Conservation (phyloP, 768 basidiomycete species). For the Pleurotus platypus region DNA sequence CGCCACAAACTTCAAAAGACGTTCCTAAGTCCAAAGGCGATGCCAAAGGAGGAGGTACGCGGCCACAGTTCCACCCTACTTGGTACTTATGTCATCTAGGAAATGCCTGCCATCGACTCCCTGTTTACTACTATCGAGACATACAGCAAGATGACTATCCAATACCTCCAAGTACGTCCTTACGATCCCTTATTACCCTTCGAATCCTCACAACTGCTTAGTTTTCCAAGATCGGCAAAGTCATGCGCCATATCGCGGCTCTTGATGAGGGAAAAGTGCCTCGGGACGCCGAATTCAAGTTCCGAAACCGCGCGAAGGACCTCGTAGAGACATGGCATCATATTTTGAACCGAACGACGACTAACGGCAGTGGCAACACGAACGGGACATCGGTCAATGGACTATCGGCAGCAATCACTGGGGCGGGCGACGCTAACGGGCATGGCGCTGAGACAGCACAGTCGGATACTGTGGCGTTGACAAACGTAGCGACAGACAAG, state of each 20-base stretch:
- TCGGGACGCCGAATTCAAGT: conserved; percentile 58
- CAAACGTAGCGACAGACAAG: conserved; percentile 22
- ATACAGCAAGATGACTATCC: conserved; percentile 74
- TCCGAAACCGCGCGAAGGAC: conserved; percentile 64
- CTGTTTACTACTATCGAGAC: conserved; percentile 75
- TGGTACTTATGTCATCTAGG: conserved; percentile 36
- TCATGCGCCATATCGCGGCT: conserved; percentile 82
- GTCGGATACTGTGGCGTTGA: conserved; percentile 8
- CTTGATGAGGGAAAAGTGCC: conserved; percentile 56
- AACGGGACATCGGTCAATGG: not conserved
- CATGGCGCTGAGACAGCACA: conserved; percentile 12
- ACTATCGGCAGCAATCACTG: too few species aligned
- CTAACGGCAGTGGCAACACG: not conserved
- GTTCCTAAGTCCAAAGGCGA: conserved; percentile 63
- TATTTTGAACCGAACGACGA: conserved; percentile 34
- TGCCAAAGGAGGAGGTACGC: conserved; percentile 65
- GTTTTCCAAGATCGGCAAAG: conserved; percentile 83
- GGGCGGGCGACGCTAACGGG: not conserved
- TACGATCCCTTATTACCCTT: not conserved
- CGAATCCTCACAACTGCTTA: conserved; percentile 22
- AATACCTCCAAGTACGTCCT: conserved; percentile 51
- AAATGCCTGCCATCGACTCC: conserved; percentile 70
- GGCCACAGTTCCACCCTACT: not conserved
- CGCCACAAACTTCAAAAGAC: conserved; percentile 89
- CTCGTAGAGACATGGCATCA: conserved; percentile 71